A percentile compares a stretch with the other conserved stretches of the same genome.
phyloP scores from a whole-genome alignment of 1,284 basidiomycete species.

The Leccinum fallax region DNA sequence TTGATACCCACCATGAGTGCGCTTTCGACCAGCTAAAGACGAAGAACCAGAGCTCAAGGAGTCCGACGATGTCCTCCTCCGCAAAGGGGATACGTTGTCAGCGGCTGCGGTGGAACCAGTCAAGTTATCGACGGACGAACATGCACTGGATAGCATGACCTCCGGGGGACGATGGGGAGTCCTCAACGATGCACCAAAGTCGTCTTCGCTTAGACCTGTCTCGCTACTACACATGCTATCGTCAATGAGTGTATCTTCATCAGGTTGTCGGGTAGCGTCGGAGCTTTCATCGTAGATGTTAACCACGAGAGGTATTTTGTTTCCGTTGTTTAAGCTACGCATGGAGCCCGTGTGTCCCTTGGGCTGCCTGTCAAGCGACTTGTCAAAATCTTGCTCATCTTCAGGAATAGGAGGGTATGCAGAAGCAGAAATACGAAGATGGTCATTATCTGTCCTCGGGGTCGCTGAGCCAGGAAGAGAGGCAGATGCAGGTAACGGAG shows the following conservation, averaged over 20 bases:
- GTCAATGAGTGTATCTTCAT: slow-evolving; percentile 27
- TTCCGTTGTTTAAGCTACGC: slow-evolving; percentile 58
- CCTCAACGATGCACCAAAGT: slow-evolving; percentile 64
- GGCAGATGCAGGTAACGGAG: slow-evolving; percentile 38
- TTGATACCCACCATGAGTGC: slow-evolving; percentile 22
- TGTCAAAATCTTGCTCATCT: slow-evolving; percentile 53
- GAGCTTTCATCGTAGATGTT: slow-evolving; percentile 11
- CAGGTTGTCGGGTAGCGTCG: slow-evolving; percentile 19
- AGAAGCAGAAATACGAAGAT: slow-evolving; percentile 18
- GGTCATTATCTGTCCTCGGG: slow-evolving; percentile 12
- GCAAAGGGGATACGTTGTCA: slow-evolving; percentile 47
- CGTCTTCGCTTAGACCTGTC: slow-evolving; percentile 44
- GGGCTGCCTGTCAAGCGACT: slow-evolving; percentile 66
- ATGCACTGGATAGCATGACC: slow-evolving; percentile 35
- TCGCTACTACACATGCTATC: slow-evolving; percentile 32
- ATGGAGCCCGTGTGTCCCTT: slow-evolving; percentile 60
- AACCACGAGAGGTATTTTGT: slow-evolving; percentile 11
- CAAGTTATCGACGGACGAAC: slow-evolving; percentile 41
- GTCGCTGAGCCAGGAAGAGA: slow-evolving; percentile 22
- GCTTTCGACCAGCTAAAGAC: slow-evolving; percentile 40
- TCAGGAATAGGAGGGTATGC: slow-evolving; percentile 37
- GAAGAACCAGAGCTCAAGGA: slow-evolving; percentile 43
- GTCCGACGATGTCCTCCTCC: slow-evolving; percentile 47
- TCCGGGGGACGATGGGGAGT: slow-evolving; percentile 49
- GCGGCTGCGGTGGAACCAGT: slow-evolving; percentile 49